Evolutionary conservation across 2,329 filamentous ascomycete species (phyloP).

Genomic region (Cladosporium sphaerospermum): DNA sequence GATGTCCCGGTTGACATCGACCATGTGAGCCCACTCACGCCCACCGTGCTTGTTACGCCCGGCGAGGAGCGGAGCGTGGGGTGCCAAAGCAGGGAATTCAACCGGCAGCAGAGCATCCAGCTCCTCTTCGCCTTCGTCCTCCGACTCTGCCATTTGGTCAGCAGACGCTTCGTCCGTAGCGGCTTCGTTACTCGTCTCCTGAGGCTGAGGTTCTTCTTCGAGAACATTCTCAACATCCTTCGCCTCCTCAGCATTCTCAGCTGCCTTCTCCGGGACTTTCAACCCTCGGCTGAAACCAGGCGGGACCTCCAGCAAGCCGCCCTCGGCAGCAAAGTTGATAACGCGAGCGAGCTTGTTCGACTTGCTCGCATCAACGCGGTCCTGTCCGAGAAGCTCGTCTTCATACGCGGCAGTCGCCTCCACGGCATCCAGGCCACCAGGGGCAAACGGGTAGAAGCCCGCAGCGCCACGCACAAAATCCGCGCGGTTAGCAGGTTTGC

Average conservation of each 20-base stretch:
- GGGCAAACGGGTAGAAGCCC: slow-evolving; percentile 90
- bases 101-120: slow-evolving; percentile 85
- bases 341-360: slow-evolving; percentile 65
- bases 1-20: slow-evolving; percentile 88
- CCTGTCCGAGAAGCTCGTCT: slow-evolving; percentile 55
- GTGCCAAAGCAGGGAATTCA: slow-evolving; percentile 87
- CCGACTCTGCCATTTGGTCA: slow-evolving; percentile 29
- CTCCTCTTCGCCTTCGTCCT: slow-evolving; percentile 47
- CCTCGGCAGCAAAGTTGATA: slow-evolving; percentile 72
- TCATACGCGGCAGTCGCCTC: slow-evolving; percentile 81
- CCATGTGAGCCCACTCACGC: slow-evolving; percentile 96
- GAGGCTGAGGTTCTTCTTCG: slow-evolving; percentile 42
- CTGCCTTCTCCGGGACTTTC: slow-evolving; percentile 56
- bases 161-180: slow-evolving; percentile 30
- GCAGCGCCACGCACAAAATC: slow-evolving; percentile 91
- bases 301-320: slow-evolving; percentile 71
- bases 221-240: slow-evolving; percentile 64
- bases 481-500: slow-evolving; percentile 78
- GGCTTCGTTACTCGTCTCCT: slow-evolving; percentile 27
- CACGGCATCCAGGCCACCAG: slow-evolving; percentile 80
- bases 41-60: slow-evolving; percentile 67
- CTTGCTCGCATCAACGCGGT: slow-evolving; percentile 15
- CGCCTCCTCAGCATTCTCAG: slow-evolving; percentile 50
- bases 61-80: slow-evolving; percentile 67
- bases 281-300: slow-evolving; percentile 79